Conservation (phyloP, 2,329 filamentous ascomycete genomes). For the Botrytis sinoallii region DNA sequence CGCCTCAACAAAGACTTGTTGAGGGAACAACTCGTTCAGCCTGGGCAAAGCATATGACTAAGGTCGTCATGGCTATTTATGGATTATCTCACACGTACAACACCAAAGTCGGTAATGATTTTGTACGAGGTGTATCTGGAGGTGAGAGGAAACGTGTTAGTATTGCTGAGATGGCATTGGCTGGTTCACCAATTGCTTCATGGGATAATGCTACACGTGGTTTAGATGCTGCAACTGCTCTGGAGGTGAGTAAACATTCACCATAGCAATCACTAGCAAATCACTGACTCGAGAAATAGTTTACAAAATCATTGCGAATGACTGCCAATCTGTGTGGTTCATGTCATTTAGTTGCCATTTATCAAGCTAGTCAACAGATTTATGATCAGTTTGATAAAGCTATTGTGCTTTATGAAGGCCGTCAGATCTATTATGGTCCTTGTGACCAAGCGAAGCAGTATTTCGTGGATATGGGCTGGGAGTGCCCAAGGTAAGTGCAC, state of each 20-base stretch:
- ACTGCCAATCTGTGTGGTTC: slow-evolving; percentile 62
- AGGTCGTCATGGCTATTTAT: slow-evolving; percentile 66
- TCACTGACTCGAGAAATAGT: slow-evolving; percentile 42
- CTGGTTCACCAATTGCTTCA: slow-evolving; percentile 46
- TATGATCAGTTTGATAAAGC: slow-evolving; percentile 71
- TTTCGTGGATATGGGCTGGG: slow-evolving; percentile 68
- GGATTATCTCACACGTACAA: slow-evolving; percentile 69
- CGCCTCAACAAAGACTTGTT: slow-evolving; percentile 56
- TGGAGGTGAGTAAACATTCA: slow-evolving; percentile 40
- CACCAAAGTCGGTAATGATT: slow-evolving; percentile 73
- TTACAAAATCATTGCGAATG: slow-evolving; percentile 64
- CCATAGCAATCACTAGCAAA: neutral
- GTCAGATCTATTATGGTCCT: slow-evolving; percentile 71
- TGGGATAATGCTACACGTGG: slow-evolving; percentile 55
- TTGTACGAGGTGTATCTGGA: slow-evolving; percentile 66
- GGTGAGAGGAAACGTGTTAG: slow-evolving; percentile 77
- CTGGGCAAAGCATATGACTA: slow-evolving; percentile 41
- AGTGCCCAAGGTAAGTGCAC: slow-evolving; percentile 49
- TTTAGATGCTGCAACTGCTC: slow-evolving; percentile 69
- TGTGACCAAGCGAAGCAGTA: slow-evolving; percentile 63
- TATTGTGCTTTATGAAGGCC: slow-evolving; percentile 63
- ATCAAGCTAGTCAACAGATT: slow-evolving; percentile 68
- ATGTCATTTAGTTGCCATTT: slow-evolving; percentile 65
- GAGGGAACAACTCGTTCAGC: slow-evolving; percentile 57
- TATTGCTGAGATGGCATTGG: slow-evolving; percentile 70